Percentiles rank a stretch among this genome's conserved stretches.
phyloP scores from a whole-genome alignment of 164 flowering plant genomes.

The Aristolochia fimbriata region DNA sequence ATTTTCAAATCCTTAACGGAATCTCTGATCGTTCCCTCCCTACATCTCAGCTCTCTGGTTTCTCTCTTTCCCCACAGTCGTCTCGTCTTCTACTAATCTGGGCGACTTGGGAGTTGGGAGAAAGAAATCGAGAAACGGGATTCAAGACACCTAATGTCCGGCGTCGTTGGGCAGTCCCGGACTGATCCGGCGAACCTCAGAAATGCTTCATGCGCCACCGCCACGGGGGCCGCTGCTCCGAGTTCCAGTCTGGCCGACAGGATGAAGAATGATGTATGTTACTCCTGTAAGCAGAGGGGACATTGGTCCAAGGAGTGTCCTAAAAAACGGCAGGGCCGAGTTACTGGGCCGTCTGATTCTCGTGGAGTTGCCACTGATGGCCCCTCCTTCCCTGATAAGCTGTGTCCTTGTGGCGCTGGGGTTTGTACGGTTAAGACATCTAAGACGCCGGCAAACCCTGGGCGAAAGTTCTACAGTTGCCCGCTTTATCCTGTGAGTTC shows the following conservation, averaged over 20 bases:
- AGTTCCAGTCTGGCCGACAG: not conserved
- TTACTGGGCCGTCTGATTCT: not conserved
- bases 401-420: not conserved
- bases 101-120: too few relatives aligned
- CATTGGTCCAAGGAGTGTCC: slow-evolving; percentile 4
- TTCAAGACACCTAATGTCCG: too few relatives aligned
- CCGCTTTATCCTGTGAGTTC: not conserved
- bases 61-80: too few relatives aligned
- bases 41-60: too few relatives aligned
- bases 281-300: slow-evolving; percentile 1
- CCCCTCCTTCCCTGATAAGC: not conserved
- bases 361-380: not conserved
- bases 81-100: too few relatives aligned
- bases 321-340: not conserved
- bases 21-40: too few relatives aligned
- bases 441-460: not conserved
- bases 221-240: not conserved
- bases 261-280: slow-evolving; percentile 1
- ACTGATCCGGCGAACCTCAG: too few relatives aligned
- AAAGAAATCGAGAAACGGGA: too few relatives aligned
- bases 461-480: not conserved
- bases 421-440: not conserved
- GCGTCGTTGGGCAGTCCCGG: too few relatives aligned
- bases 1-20: too few relatives aligned
- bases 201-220: not conserved